These are phyloP conservation scores for Phytophthora constricta DNA, from an alignment of 352 stramenopile species.

Conservation along the genomic window DNA sequence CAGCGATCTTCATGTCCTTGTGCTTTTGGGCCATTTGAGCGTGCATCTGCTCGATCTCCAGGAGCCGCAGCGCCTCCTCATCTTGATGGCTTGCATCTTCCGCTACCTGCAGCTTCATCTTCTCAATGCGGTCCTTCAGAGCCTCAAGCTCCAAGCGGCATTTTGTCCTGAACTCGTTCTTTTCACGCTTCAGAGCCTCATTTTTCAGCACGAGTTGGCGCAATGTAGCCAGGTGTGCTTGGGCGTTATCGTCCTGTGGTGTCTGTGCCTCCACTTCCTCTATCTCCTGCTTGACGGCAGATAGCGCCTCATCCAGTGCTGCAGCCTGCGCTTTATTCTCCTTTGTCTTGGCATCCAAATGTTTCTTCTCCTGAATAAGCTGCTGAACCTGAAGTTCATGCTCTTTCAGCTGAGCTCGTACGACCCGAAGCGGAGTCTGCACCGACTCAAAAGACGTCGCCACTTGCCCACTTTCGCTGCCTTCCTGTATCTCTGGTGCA, in stretches of 20 bases:
- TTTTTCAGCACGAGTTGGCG: constrained; percentile 53
- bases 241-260: constrained; percentile 28
- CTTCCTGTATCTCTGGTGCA: constrained; percentile 35
- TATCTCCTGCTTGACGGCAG: constrained; percentile 48
- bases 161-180: constrained; percentile 49
- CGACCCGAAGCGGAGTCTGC: constrained; percentile 20
- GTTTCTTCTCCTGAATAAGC: constrained; percentile 57
- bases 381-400: constrained; percentile 43
- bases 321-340: constrained; percentile 30
- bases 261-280: constrained; percentile 44
- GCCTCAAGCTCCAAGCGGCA: constrained; percentile 53
- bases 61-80: constrained; percentile 49
- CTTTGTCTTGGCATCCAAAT: constrained; percentile 40
- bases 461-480: constrained; percentile 11
- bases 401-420: constrained; percentile 36
- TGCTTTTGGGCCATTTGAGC: constrained; percentile 69
- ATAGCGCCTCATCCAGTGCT: constrained; percentile 40
- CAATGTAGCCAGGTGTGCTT: constrained; percentile 40
- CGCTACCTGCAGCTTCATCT: constrained; percentile 46
- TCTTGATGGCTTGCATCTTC: constrained; percentile 47
- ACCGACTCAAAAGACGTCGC: neutral
- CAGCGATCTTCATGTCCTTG: constrained; percentile 64
- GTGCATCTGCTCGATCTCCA: constrained; percentile 76
- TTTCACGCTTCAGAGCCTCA: constrained; percentile 60
- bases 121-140: constrained; percentile 46